phyloP scores from a whole-genome alignment of 257 asterid species.

The Fraxinus pennsylvanica region DNA sequence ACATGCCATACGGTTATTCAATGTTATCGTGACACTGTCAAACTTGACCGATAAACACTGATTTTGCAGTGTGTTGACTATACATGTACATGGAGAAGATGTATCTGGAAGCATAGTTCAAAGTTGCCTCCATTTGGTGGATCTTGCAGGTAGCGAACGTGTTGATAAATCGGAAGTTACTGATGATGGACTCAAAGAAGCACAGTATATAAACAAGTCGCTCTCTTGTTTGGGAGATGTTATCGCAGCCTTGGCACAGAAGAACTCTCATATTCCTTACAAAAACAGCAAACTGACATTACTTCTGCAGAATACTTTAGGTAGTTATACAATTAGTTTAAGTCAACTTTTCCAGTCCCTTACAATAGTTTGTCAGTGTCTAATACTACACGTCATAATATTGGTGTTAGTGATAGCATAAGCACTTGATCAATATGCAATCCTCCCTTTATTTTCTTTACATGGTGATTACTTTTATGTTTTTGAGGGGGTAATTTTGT shows the following conservation, averaged over 20 bases:
- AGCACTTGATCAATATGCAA: background rate
- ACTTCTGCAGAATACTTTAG: constrained; percentile 84
- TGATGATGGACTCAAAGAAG: constrained; percentile 74
- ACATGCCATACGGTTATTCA: background rate
- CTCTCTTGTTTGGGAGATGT: constrained; percentile 87
- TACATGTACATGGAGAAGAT: constrained; percentile 78
- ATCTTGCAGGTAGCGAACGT: constrained; percentile 89
- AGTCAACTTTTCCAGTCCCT: background rate
- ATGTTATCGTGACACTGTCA: background rate
- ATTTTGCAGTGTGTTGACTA: constrained; percentile 64
- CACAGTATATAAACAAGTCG: constrained; percentile 73
- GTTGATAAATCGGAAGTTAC: constrained; percentile 71
- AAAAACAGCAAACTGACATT: constrained; percentile 90
- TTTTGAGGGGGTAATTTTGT: background rate
- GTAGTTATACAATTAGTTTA: constrained; percentile 31
- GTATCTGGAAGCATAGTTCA: constrained; percentile 54
- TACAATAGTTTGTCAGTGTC: background rate
- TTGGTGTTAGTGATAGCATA: background rate
- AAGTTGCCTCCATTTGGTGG: constrained; percentile 91
- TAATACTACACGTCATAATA: background rate
- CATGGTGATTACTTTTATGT: background rate
- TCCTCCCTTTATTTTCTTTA: background rate
- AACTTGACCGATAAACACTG: background rate
- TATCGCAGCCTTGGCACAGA: constrained; percentile 82
- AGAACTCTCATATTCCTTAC: constrained; percentile 78